Evolutionary conservation across 169 alveolate genomes (phyloP).

Genomic region (Ichthyophthirius multifiliis): DNA sequence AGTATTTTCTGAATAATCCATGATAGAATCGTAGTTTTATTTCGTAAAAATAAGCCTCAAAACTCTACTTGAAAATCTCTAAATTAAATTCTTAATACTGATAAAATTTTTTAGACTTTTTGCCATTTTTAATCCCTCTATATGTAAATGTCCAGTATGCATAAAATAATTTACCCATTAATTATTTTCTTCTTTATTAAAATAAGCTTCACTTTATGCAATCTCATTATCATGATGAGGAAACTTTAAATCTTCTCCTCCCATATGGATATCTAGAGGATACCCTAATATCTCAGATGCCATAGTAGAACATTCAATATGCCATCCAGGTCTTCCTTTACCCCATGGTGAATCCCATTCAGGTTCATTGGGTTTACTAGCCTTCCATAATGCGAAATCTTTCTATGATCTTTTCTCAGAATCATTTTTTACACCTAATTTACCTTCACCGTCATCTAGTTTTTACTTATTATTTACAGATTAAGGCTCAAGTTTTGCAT

Average conservation of each 20-base stretch:
- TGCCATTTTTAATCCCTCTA: constrained; percentile 97
- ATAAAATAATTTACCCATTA: constrained; percentile 96
- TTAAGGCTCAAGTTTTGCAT: constrained; percentile 93
- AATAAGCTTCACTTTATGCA: constrained; percentile 98
- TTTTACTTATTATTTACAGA: constrained; percentile 82
- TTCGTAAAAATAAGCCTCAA: constrained; percentile 88
- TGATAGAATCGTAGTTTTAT: constrained; percentile 63
- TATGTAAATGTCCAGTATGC: constrained; percentile 98
- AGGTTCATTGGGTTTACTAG: constrained; percentile 96
- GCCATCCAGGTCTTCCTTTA: constrained; percentile 99
- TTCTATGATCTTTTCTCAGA: constrained; percentile 89
- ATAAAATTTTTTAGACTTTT: constrained; percentile 96
- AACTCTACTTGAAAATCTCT: constrained; percentile 81
- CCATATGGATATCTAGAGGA: constrained; percentile 97
- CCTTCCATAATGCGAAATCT: constrained; percentile 99
- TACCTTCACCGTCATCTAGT: constrained; percentile 93
- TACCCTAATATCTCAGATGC: constrained; percentile 91
- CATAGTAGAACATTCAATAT: constrained; percentile 99
- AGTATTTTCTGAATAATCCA: constrained; percentile 85
- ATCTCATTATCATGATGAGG: constrained; percentile 99
- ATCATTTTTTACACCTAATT: constrained; percentile 75
- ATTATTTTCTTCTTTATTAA: constrained; percentile 84
- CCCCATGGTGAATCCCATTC: constrained; percentile 99
- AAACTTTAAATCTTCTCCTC: constrained; percentile 96
- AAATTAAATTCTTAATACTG: constrained; percentile 81